phyloP scores from a whole-genome alignment of 1,139 yeast species.

The Suhomyces terraborum region DNA sequence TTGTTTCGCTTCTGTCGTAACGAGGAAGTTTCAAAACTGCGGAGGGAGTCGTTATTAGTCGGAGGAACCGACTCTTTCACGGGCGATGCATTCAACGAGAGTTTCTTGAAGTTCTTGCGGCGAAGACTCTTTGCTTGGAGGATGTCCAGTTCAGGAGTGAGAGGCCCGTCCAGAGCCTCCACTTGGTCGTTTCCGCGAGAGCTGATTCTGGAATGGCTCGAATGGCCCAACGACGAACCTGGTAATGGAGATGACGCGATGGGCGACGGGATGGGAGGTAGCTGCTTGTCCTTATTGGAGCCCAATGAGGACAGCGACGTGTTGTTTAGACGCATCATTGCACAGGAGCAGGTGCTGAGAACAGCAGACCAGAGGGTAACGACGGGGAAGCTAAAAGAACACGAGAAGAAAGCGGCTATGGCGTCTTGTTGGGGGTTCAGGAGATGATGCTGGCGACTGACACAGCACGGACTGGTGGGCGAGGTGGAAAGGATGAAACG shows the following conservation, averaged over 20 bases:
- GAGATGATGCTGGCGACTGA: background rate
- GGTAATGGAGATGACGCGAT: constrained; percentile 14
- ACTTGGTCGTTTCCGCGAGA: background rate
- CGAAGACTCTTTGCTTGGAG: constrained; percentile 61
- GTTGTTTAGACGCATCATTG: constrained; percentile 31
- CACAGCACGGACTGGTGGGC: background rate
- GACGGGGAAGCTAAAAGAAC: background rate
- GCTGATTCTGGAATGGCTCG: background rate
- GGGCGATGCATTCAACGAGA: constrained; percentile 46
- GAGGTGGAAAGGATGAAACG: background rate
- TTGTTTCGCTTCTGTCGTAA: constrained; percentile 20
- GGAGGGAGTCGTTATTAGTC: constrained; percentile 3
- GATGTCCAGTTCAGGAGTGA: constrained; percentile 17
- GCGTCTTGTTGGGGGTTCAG: background rate
- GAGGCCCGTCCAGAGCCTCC: background rate
- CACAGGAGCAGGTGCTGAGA: constrained; percentile 3
- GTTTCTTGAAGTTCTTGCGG: constrained; percentile 73
- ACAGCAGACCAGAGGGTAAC: background rate
- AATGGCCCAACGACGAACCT: constrained; percentile 1
- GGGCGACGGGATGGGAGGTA: constrained; percentile 43
- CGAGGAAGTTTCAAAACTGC: constrained; percentile 13
- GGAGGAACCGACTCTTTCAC: constrained; percentile 7
- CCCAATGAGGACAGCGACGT: constrained; percentile 30
- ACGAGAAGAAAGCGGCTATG: background rate
- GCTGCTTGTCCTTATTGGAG: constrained; percentile 36